A percentile compares a stretch with the other conserved stretches of the same genome.
Evolutionary conservation across 192 early-diverging fungal species (phyloP).

Genomic region (Backusella macrospora): DNA sequence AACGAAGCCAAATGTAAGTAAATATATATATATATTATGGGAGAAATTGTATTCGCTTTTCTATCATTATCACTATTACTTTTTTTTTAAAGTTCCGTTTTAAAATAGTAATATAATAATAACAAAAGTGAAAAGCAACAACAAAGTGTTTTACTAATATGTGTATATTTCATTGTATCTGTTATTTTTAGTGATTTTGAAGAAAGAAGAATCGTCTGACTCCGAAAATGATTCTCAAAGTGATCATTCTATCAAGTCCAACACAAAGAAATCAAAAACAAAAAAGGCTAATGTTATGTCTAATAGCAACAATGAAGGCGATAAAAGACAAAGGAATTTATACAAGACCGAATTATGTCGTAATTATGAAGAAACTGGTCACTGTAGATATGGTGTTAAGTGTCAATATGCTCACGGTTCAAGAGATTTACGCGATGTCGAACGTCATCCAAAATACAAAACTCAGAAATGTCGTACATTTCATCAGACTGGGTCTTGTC

Average conservation of each 20-base stretch:
- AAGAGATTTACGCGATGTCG: constrained; percentile 77
- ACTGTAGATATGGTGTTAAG: constrained; percentile 80
- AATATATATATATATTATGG: not conserved
- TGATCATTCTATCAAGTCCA: not conserved
- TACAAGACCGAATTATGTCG: constrained; percentile 56
- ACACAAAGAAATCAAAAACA: constrained; percentile 4
- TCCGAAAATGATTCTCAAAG: constrained; percentile 9
- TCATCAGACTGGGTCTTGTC: constrained; percentile 84
- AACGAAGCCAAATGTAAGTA: constrained; percentile 15
- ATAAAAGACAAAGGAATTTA: constrained; percentile 20
- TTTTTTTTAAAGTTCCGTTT: constrained; percentile 9
- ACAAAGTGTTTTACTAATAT: constrained; percentile 10
- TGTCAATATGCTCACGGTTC: constrained; percentile 95
- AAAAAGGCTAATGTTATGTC: not conserved
- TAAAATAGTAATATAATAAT: not conserved
- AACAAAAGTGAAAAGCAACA: not conserved
- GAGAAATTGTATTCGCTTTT: not conserved
- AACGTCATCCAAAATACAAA: constrained; percentile 93
- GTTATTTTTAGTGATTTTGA: not conserved
- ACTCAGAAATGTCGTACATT: constrained; percentile 94
- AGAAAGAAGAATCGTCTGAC: constrained; percentile 17
- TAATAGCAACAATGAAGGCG: constrained; percentile 32
- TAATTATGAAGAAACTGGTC: constrained; percentile 49
- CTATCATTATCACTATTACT: no score
- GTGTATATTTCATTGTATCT: not conserved